phyloP scores from a whole-genome alignment of 805 yeast genomes.

The Spencermartinsiella europaea region DNA sequence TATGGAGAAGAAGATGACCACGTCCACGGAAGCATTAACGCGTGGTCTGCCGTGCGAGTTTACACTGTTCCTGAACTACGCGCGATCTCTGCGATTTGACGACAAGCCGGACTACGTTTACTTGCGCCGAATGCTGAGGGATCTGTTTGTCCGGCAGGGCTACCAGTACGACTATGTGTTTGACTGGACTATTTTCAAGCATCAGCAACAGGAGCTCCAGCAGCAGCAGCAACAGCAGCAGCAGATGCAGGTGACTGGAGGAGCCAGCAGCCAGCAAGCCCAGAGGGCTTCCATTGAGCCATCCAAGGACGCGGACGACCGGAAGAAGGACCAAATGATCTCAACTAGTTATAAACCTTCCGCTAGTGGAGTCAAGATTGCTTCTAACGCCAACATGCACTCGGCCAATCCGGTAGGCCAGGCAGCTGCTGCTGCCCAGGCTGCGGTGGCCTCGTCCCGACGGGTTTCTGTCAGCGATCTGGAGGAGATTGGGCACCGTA shows the following conservation, averaged over 20 bases:
- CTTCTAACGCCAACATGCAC: not conserved
- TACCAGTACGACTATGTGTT: conserved; percentile 90
- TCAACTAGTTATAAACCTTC: not conserved
- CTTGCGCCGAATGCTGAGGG: conserved; percentile 83
- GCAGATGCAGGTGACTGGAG: conserved; percentile 1
- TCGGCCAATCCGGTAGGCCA: not conserved
- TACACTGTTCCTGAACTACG: conserved; percentile 79
- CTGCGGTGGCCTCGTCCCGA: not conserved
- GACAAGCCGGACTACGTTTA: conserved; percentile 94
- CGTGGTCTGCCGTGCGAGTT: conserved; percentile 91
- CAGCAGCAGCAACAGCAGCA: conserved; percentile 12
- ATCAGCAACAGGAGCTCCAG: conserved; percentile 27
- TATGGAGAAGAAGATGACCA: conserved; percentile 89
- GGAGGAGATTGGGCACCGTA: not conserved
- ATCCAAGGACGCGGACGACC: not conserved
- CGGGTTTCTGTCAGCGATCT: not conserved
- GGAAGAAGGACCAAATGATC: not conserved
- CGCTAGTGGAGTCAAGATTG: not conserved
- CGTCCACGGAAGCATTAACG: conserved; percentile 79
- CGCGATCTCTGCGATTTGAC: conserved; percentile 86
- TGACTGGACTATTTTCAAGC: conserved; percentile 93
- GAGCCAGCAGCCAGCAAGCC: conserved; percentile 43
- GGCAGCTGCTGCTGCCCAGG: not conserved
- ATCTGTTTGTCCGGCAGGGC: conserved; percentile 78
- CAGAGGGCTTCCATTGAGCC: too few relatives aligned